A percentile compares a stretch with the other conserved stretches of the same genome.
phyloP scores from a whole-genome alignment of 1,139 yeast species.

The Yamadazyma diospyri region DNA sequence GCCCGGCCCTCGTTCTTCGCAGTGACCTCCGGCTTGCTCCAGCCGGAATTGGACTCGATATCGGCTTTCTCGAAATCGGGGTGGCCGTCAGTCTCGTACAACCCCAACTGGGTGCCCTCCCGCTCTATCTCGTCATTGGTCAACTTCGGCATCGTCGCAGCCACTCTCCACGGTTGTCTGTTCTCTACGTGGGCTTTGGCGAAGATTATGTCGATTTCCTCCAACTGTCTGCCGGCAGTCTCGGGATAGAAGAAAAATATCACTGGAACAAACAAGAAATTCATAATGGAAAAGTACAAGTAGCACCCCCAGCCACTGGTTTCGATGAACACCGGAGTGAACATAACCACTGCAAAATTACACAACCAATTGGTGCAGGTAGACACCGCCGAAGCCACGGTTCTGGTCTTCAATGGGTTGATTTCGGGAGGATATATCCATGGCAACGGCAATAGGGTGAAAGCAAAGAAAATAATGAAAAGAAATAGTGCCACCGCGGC shows the following conservation, averaged over 20 bases:
- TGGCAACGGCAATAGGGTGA: constrained; percentile 56
- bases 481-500: constrained; percentile 53
- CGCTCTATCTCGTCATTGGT: constrained; percentile 43
- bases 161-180: constrained; percentile 49
- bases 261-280: constrained; percentile 36
- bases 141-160: constrained; percentile 48
- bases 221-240: constrained; percentile 47
- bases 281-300: constrained; percentile 41
- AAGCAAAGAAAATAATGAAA: constrained; percentile 52
- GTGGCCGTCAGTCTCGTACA: constrained; percentile 32
- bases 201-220: constrained; percentile 44
- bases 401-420: constrained; percentile 59
- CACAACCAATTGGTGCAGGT: constrained; percentile 48
- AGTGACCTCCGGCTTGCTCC: neutral
- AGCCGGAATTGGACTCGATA: neutral
- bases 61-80: neutral
- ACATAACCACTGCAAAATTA: constrained; percentile 48
- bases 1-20: neutral
- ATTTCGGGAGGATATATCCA: constrained; percentile 64
- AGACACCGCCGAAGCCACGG: constrained; percentile 50
- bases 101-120: constrained; percentile 46
- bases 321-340: constrained; percentile 42
- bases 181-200: constrained; percentile 46
- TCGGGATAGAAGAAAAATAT: constrained; percentile 48
- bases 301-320: constrained; percentile 41